Evolutionary conservation across 805 yeast genomes (phyloP).

Genomic region (Sugiyamaella marilandica): DNA sequence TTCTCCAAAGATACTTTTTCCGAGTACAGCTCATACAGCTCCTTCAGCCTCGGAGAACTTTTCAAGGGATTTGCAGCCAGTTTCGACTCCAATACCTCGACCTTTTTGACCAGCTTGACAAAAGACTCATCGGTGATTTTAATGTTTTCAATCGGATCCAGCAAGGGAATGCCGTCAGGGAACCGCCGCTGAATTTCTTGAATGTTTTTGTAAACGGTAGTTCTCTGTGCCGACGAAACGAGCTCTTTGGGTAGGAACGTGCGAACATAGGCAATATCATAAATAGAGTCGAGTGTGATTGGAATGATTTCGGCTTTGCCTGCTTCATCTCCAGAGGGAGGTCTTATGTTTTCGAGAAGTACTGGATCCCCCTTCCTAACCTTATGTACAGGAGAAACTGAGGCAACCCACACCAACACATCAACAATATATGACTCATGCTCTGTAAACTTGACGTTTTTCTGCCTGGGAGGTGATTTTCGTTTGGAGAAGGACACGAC

Average conservation of each 20-base stretch:
- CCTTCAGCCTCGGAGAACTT: constrained; percentile 45
- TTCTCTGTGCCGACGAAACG: constrained; percentile 39
- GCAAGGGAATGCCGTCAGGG: constrained; percentile 84
- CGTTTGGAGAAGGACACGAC: constrained; percentile 75
- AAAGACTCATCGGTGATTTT: constrained; percentile 80
- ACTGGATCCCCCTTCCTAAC: constrained; percentile 71
- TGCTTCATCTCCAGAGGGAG: constrained; percentile 68
- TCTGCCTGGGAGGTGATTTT: constrained; percentile 27
- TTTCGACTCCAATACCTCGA: constrained; percentile 76
- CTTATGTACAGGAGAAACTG: constrained; percentile 69
- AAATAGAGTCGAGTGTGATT: constrained; percentile 72
- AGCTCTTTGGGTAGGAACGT: constrained; percentile 74
- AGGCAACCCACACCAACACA: constrained; percentile 72
- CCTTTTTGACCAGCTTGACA: constrained; percentile 62
- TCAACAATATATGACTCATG: constrained; percentile 87
- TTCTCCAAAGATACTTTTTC: constrained; percentile 57
- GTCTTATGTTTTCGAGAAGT: constrained; percentile 86
- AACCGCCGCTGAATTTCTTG: constrained; percentile 76
- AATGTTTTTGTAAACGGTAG: constrained; percentile 63
- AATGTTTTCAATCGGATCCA: constrained; percentile 92
- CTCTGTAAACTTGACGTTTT: constrained; percentile 51
- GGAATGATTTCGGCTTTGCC: constrained; percentile 76
- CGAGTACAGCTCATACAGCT: constrained; percentile 59
- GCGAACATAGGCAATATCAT: constrained; percentile 72
- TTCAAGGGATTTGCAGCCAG: constrained; percentile 63